A percentile compares a stretch with the other conserved stretches of the same genome.
phyloP scores from a whole-genome alignment of 495 filamentous ascomycete species.

The Daldinia caldariorum region DNA sequence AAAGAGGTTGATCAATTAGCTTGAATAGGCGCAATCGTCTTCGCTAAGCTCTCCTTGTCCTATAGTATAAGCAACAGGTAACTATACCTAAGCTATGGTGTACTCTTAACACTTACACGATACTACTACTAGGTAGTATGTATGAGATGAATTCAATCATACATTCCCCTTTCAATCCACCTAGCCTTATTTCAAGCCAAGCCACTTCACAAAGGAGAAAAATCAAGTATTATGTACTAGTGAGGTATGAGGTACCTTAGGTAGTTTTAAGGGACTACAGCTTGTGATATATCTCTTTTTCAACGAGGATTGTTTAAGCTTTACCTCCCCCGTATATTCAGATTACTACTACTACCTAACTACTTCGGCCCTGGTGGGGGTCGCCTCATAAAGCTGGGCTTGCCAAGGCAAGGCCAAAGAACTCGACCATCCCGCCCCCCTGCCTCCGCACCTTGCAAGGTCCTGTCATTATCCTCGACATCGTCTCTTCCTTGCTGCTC shows the following conservation, averaged over 20 bases:
- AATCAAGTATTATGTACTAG: neutral
- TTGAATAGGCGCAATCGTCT: conserved; percentile 20
- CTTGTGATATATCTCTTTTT: conserved; percentile 1
- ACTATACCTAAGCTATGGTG: too few species aligned
- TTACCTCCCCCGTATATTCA: conserved; percentile 31
- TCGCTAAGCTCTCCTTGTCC: conserved; percentile 26
- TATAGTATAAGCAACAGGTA: too few species aligned
- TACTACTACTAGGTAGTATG: neutral
- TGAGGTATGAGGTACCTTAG: neutral
- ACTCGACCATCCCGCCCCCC: conserved; percentile 41
- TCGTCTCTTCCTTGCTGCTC: conserved; percentile 48
- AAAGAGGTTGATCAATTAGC: conserved; percentile 33
- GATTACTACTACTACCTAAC: too few species aligned
- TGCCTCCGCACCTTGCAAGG: conserved; percentile 41
- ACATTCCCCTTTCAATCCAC: conserved; percentile 10
- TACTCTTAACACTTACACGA: neutral
- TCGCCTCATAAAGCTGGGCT: too few species aligned
- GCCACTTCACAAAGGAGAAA: conserved; percentile 1
- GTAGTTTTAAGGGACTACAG: neutral
- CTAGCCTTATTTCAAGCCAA: conserved; percentile 20
- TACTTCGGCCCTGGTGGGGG: too few species aligned
- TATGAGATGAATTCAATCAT: conserved; percentile 3
- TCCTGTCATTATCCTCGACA: conserved; percentile 50
- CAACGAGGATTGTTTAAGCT: conserved; percentile 33
- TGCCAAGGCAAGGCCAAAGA: conserved; percentile 31